Evolutionary conservation across 139 green algal species (phyloP), one percentile per base, ranked within the genome.

Genomic region (Zygnema circumcarinatum): DNA sequence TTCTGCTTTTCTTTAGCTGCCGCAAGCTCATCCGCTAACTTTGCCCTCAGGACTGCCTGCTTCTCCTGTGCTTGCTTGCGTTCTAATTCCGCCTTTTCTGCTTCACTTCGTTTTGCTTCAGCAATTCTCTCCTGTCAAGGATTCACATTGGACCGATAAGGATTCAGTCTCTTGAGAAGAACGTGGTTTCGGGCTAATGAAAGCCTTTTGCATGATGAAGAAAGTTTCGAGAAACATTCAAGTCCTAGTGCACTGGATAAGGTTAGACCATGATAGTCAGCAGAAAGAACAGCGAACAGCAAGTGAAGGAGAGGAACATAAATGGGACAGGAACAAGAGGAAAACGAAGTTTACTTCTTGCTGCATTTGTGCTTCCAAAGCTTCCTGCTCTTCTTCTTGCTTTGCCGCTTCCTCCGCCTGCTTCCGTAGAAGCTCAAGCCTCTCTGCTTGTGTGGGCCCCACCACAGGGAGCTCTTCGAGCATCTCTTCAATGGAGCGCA

Each of bases 401-500:
- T 76, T 11, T 22, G 76, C 79, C 47, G n/a, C 38, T 40, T 78
- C 25, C 67, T 86, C 36, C n/a, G 79, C 79, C 31, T 79, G 2
- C 53, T 54, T 39, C 67, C 78, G 2, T 33, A 78, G 81, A 31
- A 74, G 7, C 81, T 81, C 79, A 2, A 80, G 20, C 2, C 62
- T 54, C 81, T 87, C 67, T 2, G 81, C 81, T 53, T 38, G 31
- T 35, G 35, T 87, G 2, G 29, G 81, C 22, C 21, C 36, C 39
- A 33, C 39, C 29, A 87, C n/a, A 67, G 83, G 72, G 39, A 88
- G n/a, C 2, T 83, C 84, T 22, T 31, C 38, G 25, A 90, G 53
- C 38, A 81, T 67, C 38, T 87, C 79, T 42, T 89, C 88, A 56
- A 90, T 74, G 31, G 88, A 41, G 22, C 31, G 29, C 31, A 83